These are phyloP conservation scores for Exophiala phaeomuriformis DNA, from an alignment of 2,329 filamentous ascomycete species.

Conservation along the genomic window DNA sequence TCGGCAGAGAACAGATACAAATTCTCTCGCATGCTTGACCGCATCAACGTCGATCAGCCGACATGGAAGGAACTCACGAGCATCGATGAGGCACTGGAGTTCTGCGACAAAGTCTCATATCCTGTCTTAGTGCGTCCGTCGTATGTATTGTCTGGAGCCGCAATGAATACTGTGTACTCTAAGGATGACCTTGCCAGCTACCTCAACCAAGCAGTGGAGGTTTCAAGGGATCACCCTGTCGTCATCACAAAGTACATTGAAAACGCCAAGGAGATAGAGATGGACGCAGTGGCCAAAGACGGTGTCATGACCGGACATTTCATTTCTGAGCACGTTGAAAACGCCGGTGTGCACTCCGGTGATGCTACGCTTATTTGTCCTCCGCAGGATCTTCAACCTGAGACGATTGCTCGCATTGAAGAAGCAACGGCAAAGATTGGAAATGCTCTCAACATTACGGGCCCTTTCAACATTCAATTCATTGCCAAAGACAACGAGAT, in stretches of 20 bases:
- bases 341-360: slow-evolving; percentile 95
- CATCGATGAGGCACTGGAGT: slow-evolving; percentile 78
- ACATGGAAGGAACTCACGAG: slow-evolving; percentile 97
- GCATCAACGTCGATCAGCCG: slow-evolving; percentile 90
- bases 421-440: slow-evolving; percentile 95
- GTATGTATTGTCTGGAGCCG: slow-evolving; percentile 92
- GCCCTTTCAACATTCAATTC: slow-evolving; percentile 98
- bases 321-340: slow-evolving; percentile 97
- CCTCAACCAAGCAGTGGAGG: slow-evolving; percentile 81
- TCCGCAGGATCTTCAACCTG: slow-evolving; percentile 82
- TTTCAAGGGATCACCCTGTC: slow-evolving; percentile 90
- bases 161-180: slow-evolving; percentile 99
- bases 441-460: slow-evolving; percentile 86
- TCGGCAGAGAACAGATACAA: slow-evolving; percentile 96
- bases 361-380: slow-evolving; percentile 93
- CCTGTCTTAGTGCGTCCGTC: slow-evolving; percentile 92
- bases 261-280: slow-evolving; percentile 98
- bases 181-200: slow-evolving; percentile 85
- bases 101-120: slow-evolving; percentile 84
- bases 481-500: slow-evolving; percentile 99
- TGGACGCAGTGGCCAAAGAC: slow-evolving; percentile 92
- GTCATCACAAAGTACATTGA: slow-evolving; percentile 99
- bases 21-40: slow-evolving; percentile 95
- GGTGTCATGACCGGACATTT: slow-evolving; percentile 91
- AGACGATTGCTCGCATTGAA: slow-evolving; percentile 84